A percentile compares a stretch with the other conserved stretches of the same genome.
phyloP scores from a whole-genome alignment of 495 filamentous ascomycete genomes.

The Chaetomium cochliodes region DNA sequence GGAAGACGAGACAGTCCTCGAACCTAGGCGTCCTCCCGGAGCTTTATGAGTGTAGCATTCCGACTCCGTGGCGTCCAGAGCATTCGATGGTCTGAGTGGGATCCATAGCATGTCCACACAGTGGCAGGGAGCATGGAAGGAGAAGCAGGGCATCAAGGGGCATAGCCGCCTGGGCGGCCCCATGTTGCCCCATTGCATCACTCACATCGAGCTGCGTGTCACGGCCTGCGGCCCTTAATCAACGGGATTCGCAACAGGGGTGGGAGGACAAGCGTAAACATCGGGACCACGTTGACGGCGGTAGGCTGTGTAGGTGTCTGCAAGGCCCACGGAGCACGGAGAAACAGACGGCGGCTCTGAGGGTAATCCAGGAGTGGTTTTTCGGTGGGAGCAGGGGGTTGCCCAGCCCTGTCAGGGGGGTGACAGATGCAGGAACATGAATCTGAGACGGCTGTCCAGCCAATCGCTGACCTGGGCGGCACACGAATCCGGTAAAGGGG shows the following conservation, averaged over 20 bases:
- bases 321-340: neutral
- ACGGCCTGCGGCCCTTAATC: conserved; percentile 18
- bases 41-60: conserved; percentile 28
- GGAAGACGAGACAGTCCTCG: conserved; percentile 13
- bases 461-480: conserved; percentile 27
- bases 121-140: neutral
- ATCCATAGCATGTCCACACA: conserved; percentile 16
- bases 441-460: conserved; percentile 34
- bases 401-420: conserved; percentile 26
- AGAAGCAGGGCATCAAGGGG: conserved; percentile 12
- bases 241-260: conserved; percentile 17
- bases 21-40: conserved; percentile 14
- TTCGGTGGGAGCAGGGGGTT: conserved; percentile 19
- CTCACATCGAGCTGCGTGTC: conserved; percentile 1
- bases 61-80: conserved; percentile 4
- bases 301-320: too few relatives aligned
- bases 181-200: conserved; percentile 13
- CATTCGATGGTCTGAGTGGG: conserved; percentile 5
- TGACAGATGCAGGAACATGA: conserved; percentile 35
- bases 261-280: neutral
- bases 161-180: conserved; percentile 3
- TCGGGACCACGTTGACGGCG: conserved; percentile 7
- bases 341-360: conserved; percentile 5
- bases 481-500: conserved; percentile 28
- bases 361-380: conserved; percentile 29